Percentiles rank a stretch among this genome's conserved stretches.
These are phyloP conservation scores for Aspergillus persii DNA, from an alignment of 2,329 filamentous ascomycete genomes.

Conservation along the genomic window DNA sequence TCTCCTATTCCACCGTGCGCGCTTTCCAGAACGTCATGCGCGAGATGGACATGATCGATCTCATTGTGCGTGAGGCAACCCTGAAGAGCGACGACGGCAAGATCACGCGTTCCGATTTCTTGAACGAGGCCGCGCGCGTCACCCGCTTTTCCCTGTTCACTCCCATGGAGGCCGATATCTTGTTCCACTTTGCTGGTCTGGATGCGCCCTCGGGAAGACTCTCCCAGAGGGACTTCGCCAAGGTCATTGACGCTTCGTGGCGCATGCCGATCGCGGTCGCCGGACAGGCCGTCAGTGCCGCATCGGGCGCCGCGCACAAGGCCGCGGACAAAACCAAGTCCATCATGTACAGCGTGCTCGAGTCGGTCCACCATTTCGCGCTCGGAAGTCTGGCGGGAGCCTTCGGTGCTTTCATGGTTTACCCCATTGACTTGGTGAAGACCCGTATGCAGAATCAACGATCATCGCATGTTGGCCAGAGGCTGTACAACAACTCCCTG, in stretches of 20 bases:
- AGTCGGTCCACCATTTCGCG: conserved; percentile 85
- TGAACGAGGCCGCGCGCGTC: conserved; percentile 87
- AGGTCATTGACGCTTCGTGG: conserved; percentile 94
- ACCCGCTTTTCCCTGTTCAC: conserved; percentile 96
- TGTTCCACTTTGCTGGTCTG: conserved; percentile 96
- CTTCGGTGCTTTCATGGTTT: conserved; percentile 99
- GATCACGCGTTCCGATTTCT: conserved; percentile 90
- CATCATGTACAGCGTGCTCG: conserved; percentile 63
- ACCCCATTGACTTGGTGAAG: conserved; percentile 98
- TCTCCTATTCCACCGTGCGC: conserved; percentile 95
- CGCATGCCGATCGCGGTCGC: conserved; percentile 62
- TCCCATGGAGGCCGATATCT: conserved; percentile 96
- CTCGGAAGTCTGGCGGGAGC: conserved; percentile 89
- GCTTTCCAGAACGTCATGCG: conserved; percentile 98
- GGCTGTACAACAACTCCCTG: conserved; percentile 93
- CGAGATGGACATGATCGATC: conserved; percentile 95
- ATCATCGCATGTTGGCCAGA: conserved; percentile 74
- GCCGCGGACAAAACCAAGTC: conserved; percentile 56
- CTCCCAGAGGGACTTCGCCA: conserved; percentile 79
- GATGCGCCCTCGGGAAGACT: conserved; percentile 86
- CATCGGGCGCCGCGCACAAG: conserved; percentile 48
- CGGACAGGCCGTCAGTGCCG: conserved; percentile 41
- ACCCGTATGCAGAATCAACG: conserved; percentile 98
- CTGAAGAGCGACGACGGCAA: conserved; percentile 81
- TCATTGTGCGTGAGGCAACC: conserved; percentile 85